These are phyloP conservation scores for Paraphysoderma sedebokerense DNA, from an alignment of 371 early-diverging fungal genomes.

Conservation along the genomic window DNA sequence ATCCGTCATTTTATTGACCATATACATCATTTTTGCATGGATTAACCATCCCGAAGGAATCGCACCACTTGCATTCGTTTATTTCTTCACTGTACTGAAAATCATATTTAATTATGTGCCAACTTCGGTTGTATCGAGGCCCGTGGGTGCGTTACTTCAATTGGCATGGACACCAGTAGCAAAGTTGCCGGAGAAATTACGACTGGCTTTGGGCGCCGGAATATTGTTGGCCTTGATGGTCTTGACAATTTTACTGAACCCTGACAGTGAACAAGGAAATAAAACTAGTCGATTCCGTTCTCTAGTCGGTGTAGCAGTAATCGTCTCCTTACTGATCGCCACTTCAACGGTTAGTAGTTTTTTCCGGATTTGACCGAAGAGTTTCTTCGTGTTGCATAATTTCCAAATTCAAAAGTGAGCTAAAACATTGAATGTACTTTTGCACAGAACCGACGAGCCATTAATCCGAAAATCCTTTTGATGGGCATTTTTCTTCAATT, in stretches of 20 bases:
- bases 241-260: conserved; percentile 18
- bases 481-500: conserved; percentile 60
- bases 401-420: not conserved
- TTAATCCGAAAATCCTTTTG: conserved; percentile 61
- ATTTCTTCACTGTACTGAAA: conserved; percentile 35
- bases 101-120: conserved; percentile 33
- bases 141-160: conserved; percentile 15
- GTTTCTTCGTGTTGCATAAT: not conserved
- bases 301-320: conserved; percentile 47
- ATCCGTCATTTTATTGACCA: not conserved
- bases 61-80: conserved; percentile 26
- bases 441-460: conserved; percentile 26
- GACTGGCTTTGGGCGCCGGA: conserved; percentile 11
- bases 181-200: conserved; percentile 7
- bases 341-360: conserved; percentile 29
- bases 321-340: conserved; percentile 25
- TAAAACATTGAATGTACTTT: not conserved
- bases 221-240: conserved; percentile 40
- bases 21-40: not conserved
- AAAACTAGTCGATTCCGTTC: conserved; percentile 55
- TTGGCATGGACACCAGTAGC: conserved; percentile 5
- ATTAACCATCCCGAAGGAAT: conserved; percentile 20
- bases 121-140: conserved; percentile 19
- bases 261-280: conserved; percentile 29
- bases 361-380: not conserved